Percentiles rank a stretch among this genome's conserved stretches.
These are phyloP conservation scores for Oryza meyeriana DNA, from an alignment of 176 grass and related monocot species.

Conservation along the genomic window DNA sequence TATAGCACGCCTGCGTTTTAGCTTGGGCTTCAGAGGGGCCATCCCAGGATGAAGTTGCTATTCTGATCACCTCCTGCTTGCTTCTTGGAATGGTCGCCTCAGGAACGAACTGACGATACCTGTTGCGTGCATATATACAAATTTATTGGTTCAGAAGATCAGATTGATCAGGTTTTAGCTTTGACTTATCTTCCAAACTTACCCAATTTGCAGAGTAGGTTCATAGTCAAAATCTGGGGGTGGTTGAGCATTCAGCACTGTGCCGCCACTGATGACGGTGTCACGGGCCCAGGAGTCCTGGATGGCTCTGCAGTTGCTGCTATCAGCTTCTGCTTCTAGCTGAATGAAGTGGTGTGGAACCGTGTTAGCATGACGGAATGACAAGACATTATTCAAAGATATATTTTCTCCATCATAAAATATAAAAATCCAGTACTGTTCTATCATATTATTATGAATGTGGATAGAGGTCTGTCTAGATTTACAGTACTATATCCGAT, in stretches of 20 bases:
- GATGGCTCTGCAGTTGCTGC: constrained; percentile 33
- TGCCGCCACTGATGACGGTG: background rate
- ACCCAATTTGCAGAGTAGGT: constrained; percentile 65
- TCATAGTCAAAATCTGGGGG: constrained; percentile 41
- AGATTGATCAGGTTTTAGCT: background rate
- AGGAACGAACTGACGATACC: constrained; percentile 53
- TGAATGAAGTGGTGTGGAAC: background rate
- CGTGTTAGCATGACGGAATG: background rate
- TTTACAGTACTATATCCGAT: too few species aligned
- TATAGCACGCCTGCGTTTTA: background rate
- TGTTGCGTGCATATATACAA: constrained; percentile 11
- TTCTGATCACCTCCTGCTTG: constrained; percentile 33
- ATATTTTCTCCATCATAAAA: too few species aligned
- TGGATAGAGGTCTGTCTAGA: too few species aligned
- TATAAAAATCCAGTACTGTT: too few species aligned
- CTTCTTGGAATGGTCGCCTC: constrained; percentile 44
- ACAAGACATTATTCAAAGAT: background rate
- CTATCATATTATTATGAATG: too few species aligned
- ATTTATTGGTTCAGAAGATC: background rate
- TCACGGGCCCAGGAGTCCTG: constrained; percentile 45
- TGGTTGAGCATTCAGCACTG: constrained; percentile 22
- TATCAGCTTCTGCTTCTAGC: constrained; percentile 54
- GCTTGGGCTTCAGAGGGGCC: constrained; percentile 43
- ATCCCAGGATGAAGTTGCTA: constrained; percentile 56
- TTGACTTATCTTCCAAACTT: background rate